phyloP scores from a whole-genome alignment of 768 basidiomycete genomes.

The Lactarius akahatsu region DNA sequence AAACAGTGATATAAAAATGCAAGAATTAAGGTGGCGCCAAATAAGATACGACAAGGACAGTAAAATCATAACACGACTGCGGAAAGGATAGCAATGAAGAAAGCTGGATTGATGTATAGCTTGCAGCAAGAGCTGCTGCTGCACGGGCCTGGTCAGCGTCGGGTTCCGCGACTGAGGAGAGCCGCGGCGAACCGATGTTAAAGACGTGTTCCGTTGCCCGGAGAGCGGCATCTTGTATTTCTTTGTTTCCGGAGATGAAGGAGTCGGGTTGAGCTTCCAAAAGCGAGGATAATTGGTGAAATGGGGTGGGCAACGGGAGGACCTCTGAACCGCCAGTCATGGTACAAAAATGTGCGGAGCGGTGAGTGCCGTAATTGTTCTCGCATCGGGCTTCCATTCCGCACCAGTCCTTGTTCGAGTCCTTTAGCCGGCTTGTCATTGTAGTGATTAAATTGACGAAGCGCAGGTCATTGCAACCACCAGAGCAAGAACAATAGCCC shows the following conservation, averaged over 20 bases:
- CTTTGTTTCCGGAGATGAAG: slow-evolving; percentile 53
- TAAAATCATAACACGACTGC: no score
- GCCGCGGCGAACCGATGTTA: slow-evolving; percentile 58
- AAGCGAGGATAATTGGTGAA: slow-evolving; percentile 51
- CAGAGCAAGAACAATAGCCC: slow-evolving; percentile 10
- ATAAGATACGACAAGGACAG: no score
- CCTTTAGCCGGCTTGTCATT: not conserved
- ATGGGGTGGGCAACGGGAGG: slow-evolving; percentile 39
- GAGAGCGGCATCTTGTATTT: slow-evolving; percentile 58
- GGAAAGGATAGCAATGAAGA: no score
- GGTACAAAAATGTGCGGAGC: not conserved
- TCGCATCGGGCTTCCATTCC: not conserved
- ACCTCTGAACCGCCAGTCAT: slow-evolving; percentile 22
- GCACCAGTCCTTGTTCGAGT: not conserved
- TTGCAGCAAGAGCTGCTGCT: slow-evolving; percentile 37
- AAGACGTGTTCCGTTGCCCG: slow-evolving; percentile 73
- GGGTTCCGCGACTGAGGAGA: not conserved
- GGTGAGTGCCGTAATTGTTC: not conserved
- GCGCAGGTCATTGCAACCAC: not conserved
- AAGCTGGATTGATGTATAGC: no score
- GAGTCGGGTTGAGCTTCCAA: slow-evolving; percentile 55
- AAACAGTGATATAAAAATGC: no score
- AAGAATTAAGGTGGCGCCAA: no score
- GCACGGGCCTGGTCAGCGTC: slow-evolving; percentile 15
- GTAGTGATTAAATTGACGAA: not conserved